Evolutionary conservation across 1,284 basidiomycete genomes (phyloP), one percentile per base, ranked within the genome.

Genomic region (Vanrija pseudolonga): DNA sequence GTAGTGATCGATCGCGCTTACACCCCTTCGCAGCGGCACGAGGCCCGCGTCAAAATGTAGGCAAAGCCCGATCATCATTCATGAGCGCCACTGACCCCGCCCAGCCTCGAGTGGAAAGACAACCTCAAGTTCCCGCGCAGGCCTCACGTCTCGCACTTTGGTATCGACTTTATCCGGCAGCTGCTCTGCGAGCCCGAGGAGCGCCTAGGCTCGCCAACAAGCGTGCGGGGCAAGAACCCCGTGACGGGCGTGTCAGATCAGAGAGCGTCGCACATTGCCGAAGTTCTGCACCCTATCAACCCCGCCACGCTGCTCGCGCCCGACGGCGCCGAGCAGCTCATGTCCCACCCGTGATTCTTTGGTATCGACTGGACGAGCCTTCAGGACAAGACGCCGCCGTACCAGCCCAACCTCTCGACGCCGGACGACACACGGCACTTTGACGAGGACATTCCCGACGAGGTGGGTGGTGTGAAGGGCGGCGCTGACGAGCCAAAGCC

Each of bases 131-230:
- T 97, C 77, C 92, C 93, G 3, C 81, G 87, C 19, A 83, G 85
- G 60, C 91, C 91, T 56, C 82, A 81, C 55, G 85, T 95, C 52
- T 92, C 91, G 24, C 83, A 84, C 63, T 89, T 93, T 74, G 93
- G 87, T 37, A 82, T 90, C 60, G 86, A 87, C 77, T 81, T 97
- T 66, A 91, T 98, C 82, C 82, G 86, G 62, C 84, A 85, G 58
- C 81, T 98, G 18, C 83, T 97, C 32, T 97, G 95, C 74, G 94
- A 98, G 75, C 86, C 90, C 6, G 91, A 95, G 76, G 92, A 97
- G 71, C 84, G 94, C 32, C 81, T 98, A 32, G 56, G 12, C 48
- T 65, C n/a, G 45, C 63, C 19, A 56, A 61, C 32, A 32, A 32
- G 32, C 12, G 32, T 32, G 32, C 32, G 32, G 2, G 20, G 37